Evolutionary conservation across 305 asterid genomes (phyloP).

Genomic region (Solanum hybrid): DNA sequence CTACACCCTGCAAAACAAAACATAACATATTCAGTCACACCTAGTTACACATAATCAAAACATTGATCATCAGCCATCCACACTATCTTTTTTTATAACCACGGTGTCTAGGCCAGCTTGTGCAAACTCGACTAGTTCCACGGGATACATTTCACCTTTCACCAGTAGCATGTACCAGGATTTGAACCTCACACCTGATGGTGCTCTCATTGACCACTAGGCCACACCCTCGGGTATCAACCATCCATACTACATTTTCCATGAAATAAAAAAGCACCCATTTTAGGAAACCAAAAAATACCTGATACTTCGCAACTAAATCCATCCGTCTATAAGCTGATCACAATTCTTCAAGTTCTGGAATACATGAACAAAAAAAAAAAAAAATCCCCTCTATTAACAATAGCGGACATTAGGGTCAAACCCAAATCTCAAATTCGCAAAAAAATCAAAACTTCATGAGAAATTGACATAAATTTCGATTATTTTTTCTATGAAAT

Average conservation of each 20-base stretch:
- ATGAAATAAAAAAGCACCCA: background rate
- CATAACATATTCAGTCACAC: background rate
- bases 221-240: background rate
- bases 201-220: background rate
- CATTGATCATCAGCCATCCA: background rate
- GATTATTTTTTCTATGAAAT: background rate
- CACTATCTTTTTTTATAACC: background rate
- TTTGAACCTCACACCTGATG: background rate
- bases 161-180: background rate
- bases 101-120: background rate
- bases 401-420: background rate
- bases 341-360: slow-evolving; percentile 19
- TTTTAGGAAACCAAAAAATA: slow-evolving; percentile 9
- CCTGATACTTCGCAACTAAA: slow-evolving; percentile 67
- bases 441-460: background rate
- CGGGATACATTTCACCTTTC: background rate
- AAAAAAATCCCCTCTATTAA: background rate
- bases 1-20: slow-evolving; percentile 66
- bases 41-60: background rate
- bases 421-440: background rate
- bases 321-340: slow-evolving; percentile 31
- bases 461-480: background rate
- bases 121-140: background rate
- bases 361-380: slow-evolving; percentile 13
- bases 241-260: background rate